Base-by-base conservation (phyloP, 2,329 filamentous ascomycete genomes). In the Claviceps fusiformis region DNA sequence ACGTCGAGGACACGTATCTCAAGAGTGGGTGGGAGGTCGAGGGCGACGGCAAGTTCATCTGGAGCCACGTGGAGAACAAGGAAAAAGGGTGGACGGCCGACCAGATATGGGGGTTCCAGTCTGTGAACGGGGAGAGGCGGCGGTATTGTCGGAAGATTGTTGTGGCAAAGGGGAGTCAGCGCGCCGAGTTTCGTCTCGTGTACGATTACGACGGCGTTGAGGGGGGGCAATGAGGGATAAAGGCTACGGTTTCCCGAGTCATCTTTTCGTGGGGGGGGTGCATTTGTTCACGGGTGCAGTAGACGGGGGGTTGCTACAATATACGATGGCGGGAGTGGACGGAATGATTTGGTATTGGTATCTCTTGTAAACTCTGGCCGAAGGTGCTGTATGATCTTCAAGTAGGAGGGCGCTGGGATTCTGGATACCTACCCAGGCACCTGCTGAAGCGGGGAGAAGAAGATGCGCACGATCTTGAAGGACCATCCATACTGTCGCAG, bases 91-190 rank as follows among this genome's bases (percentile, higher is more conserved):
- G 80, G 80, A 71, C 70, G 27, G 80, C 78, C 7, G 69, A 65
- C 13, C 80, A 83, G 75, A 67, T 79, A 58, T 83, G 81, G 81
- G 80, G 80, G 1, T 83, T 83, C 66, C 73, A 82, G 73, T 60
- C 63, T 31, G 63, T 81, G 9, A 68, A 77, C 8, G 79, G 76
- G 13, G 70, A 75, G 13, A 70, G 75, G 72, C 68, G 81, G 58
- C 69, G 75, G 59, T 74, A 83, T 61, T 71, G 70, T 52, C 68
- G 81, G 54, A 77, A 81, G 59, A 67, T 82, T 8, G 68, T 81
- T 1, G 71, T 80, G 35, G 71, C 71, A 54, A 81, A 81, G 71
- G 75, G 67, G 24, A 64, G 61, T 3, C 65, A 79, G 70, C 72
- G 72, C 60, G 73, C 72, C 39, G 70, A 72, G 61, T 69, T 81